These are phyloP conservation scores for Debaryomyces sp. DNA, from an alignment of 1,139 yeast species.

Conservation along the genomic window DNA sequence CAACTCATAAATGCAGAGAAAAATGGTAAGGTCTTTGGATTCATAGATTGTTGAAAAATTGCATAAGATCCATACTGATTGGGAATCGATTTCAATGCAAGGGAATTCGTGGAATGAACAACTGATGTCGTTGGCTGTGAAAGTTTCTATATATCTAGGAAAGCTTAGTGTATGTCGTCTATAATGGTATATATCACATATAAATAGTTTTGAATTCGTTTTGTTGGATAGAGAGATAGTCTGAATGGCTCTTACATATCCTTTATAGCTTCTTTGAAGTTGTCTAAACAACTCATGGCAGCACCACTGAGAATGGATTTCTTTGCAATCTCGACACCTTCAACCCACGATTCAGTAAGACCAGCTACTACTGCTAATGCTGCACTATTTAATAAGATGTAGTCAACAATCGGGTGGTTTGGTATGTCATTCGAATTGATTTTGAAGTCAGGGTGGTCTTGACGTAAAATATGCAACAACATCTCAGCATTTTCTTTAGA, in stretches of 20 bases:
- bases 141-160: not conserved
- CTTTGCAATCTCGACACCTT: constrained; percentile 78
- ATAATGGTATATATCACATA: not conserved
- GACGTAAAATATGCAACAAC: constrained; percentile 59
- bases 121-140: not conserved
- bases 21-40: not conserved
- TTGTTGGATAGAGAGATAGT: not conserved
- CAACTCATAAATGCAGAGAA: not conserved
- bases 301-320: constrained; percentile 65
- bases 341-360: constrained; percentile 63
- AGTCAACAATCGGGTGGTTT: constrained; percentile 74
- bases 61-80: not conserved
- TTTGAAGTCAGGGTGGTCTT: constrained; percentile 40
- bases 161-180: not conserved
- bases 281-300: constrained; percentile 61
- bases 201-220: not conserved
- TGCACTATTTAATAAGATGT: constrained; percentile 83
- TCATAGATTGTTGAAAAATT: not conserved
- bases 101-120: not conserved
- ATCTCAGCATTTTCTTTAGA: constrained; percentile 79
- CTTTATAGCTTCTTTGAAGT: constrained; percentile 52
- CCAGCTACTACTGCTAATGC: constrained; percentile 85
- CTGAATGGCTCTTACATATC: not conserved
- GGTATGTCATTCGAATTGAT: constrained; percentile 26
- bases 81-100: not conserved